phyloP scores from a whole-genome alignment of 2,329 filamentous ascomycete species.

The Scedosporium boydii region DNA sequence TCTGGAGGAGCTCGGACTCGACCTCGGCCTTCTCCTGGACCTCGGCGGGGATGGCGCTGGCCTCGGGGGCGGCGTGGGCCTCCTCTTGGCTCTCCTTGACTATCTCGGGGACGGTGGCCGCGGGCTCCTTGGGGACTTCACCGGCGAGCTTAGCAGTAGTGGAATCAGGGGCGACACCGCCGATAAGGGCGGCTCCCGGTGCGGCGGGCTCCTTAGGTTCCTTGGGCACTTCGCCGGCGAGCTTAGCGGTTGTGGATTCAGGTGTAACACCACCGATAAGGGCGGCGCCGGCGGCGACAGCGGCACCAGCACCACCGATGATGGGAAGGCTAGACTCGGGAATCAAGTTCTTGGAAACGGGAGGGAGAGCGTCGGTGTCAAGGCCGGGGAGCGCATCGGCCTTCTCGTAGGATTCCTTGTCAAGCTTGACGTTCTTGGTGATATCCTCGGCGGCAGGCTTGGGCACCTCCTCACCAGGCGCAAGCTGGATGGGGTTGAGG shows the following conservation, averaged over 20 bases:
- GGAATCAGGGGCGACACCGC: conserved; percentile 40
- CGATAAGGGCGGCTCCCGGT: conserved; percentile 34
- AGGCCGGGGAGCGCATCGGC: conserved; percentile 51
- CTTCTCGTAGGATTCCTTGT: conserved; percentile 79
- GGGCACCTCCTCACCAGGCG: conserved; percentile 74
- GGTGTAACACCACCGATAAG: conserved; percentile 43
- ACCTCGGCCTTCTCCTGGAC: conserved; percentile 4
- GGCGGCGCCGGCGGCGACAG: conserved; percentile 25
- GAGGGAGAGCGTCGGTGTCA: conserved; percentile 36
- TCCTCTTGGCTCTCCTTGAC: conserved; percentile 65
- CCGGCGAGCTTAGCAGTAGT: conserved; percentile 57
- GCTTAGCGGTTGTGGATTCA: conserved; percentile 53
- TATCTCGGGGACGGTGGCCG: conserved; percentile 27
- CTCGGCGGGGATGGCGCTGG: not conserved
- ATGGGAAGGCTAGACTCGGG: conserved; percentile 78
- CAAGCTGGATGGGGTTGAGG: conserved; percentile 71
- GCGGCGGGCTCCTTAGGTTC: conserved; percentile 43
- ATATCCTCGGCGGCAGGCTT: conserved; percentile 57
- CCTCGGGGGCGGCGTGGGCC: conserved; percentile 1
- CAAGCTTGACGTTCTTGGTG: conserved; percentile 63
- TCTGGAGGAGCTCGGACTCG: conserved; percentile 13
- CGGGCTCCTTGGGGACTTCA: conserved; percentile 54
- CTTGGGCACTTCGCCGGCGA: conserved; percentile 20
- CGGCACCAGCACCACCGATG: conserved; percentile 15
- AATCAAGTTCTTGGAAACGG: conserved; percentile 55